Evolutionary conservation across 805 yeast species (phyloP), one percentile per base, ranked within the genome.

Genomic region (Metahyphopichia silvanorum): DNA sequence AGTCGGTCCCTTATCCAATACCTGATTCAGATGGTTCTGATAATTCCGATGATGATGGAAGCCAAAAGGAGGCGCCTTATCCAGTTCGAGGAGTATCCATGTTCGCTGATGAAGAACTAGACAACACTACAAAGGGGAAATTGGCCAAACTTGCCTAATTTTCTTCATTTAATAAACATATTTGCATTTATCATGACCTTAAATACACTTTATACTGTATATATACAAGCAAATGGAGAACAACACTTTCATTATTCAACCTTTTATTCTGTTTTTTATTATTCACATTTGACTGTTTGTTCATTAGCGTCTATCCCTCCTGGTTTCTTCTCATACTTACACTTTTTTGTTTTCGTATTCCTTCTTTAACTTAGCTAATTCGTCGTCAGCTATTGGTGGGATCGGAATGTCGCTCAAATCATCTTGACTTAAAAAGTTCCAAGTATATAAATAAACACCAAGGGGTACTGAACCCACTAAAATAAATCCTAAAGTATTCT

Each of bases 391-490:
- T 38, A 91, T 71, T 13, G 98, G 97, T 29, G 98, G 98, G 44
- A 91, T 79, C 25, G 97, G 97, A 46, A 91, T 86, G 55, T 89
- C 96, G 28, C 72, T 77, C 55, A 91, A 87, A 43, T 91, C 95
- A 53, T 88, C 96, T 50, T 69, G 69, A 43, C 76, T 77, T 47
- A 85, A 65, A 50, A 76, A 72, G 43, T 74, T 63, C 71, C 77
- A 80, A 0, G 95, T 82, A 46, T 62, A 72, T 43, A 58, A 42
- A 57, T 78, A 89, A 17, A 87, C 82, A 27, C 85, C 79, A 8
- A 74, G 66, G 5, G 93, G 80, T 32, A 86, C 61, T n/a, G 82
- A 73, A 4, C 79, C 60, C 14, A 86, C 64, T 0, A 74, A 59
- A 12, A 67, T 66, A 31, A 89, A 76, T 0, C 79, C 75, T 13